phyloP scores from a whole-genome alignment of 2,329 filamentous ascomycete species.

The Colletotrichum australisinense region DNA sequence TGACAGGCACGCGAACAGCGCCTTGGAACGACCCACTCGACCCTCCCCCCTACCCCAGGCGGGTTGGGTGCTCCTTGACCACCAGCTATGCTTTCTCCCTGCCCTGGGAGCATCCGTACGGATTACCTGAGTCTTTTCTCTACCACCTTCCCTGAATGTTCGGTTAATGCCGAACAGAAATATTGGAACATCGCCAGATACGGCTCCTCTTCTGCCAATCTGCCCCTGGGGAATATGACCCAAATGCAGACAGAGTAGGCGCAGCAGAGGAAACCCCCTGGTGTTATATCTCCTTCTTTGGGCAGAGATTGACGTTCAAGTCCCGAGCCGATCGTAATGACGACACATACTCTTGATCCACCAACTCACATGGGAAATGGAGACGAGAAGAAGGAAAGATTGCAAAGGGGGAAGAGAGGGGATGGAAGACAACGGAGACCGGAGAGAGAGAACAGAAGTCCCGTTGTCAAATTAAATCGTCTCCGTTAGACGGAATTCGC shows the following conservation, averaged over 20 bases:
- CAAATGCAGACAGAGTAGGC: neutral
- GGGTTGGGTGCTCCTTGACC: neutral
- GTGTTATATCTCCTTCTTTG: neutral
- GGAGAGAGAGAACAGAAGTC: neutral
- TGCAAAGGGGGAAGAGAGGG: neutral
- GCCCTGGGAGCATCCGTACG: too few relatives aligned
- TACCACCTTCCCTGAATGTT: neutral
- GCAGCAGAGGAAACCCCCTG: neutral
- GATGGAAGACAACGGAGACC: too few relatives aligned
- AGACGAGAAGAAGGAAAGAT: neutral
- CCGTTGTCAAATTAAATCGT: neutral
- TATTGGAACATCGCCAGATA: neutral
- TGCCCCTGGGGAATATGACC: too few relatives aligned
- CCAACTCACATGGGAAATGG: neutral
- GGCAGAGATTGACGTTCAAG: slow-evolving; percentile 7
- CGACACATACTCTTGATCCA: slow-evolving; percentile 11
- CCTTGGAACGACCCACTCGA: too few relatives aligned
- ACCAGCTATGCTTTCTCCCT: neutral
- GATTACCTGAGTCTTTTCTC: neutral
- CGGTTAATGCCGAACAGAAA: slow-evolving; percentile 23
- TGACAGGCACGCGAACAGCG: neutral
- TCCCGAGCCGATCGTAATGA: slow-evolving; percentile 35
- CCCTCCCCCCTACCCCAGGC: neutral
- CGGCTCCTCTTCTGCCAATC: neutral
- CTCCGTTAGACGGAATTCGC: neutral